Base-by-base conservation (phyloP, 2,329 filamentous ascomycete species). In the Beauveria scarabaeidicola region DNA sequence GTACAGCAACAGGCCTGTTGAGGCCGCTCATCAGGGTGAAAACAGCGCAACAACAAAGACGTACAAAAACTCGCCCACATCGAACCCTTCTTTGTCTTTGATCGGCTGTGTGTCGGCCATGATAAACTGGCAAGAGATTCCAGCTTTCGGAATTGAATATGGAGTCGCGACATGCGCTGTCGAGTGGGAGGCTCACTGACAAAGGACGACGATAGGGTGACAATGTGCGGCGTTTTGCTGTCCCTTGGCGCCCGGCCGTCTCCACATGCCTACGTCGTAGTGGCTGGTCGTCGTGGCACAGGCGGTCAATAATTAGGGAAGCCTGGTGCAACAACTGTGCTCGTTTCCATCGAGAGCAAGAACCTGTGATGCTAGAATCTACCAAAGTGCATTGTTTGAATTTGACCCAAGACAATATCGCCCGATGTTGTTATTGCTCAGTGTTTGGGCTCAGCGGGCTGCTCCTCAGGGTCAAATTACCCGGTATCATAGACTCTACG, bases 61-160 rank as follows among this genome's bases (percentile, higher is more conserved):
- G 6, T 59, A 59, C 57, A 59, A 43, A 32, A 59, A 59, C 21
- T 53, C 57, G 41, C 50, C 50, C 41, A 59, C 57, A 21, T 59
- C 57, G 17, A 59, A 59, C 27, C 57, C 57, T 9, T 59, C 57
- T 25, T 59, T 53, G 11, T 47, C 50, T 23, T 53, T 53, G 19
- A 32, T 53, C 19, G 21, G 9, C n/a, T 53, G 50, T 8, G 7
- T 21, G 21, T 48, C 50, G 9, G 57, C n/a, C 57, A 59, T 59
- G 1, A 11, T 41, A 7, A 41, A 25, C 9, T 21, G 8, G 13
- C 27, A 11, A 6, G 11, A n/a, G n/a, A 25, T 25, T n/a, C 7
- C 2, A 25, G 10, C 23, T 21, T 47, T 17, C 5, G 44, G 5
- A 1, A 36, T 29, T 13, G 15, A 7, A 15, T 17, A 36, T 13